Conservation (phyloP, 306 rosid genomes). For the Sesbania bispinosa region DNA sequence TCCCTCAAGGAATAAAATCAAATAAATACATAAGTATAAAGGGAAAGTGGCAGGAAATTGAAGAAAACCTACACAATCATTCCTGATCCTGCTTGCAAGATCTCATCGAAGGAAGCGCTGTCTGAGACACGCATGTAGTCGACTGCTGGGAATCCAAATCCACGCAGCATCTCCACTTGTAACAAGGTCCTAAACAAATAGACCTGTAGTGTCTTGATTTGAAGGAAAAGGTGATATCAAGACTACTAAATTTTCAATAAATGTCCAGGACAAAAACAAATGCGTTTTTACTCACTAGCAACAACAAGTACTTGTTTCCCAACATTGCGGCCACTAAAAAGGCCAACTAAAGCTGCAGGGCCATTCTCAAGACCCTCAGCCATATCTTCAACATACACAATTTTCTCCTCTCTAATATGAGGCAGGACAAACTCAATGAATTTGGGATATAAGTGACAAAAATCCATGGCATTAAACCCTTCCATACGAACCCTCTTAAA, state of each 20-base stretch:
- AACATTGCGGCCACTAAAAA: constrained; percentile 29
- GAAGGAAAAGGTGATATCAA: background rate
- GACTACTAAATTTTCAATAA: background rate
- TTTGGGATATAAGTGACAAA: constrained; percentile 27
- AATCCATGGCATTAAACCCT: constrained; percentile 19
- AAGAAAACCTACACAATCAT: too few species aligned
- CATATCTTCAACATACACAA: constrained; percentile 35
- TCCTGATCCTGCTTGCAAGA: too few species aligned
- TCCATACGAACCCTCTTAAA: constrained; percentile 26
- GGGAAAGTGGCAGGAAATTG: too few species aligned
- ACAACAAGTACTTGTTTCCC: constrained; percentile 37
- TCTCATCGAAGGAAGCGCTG: too few species aligned
- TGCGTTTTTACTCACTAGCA: constrained; percentile 21
- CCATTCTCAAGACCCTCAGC: constrained; percentile 40
- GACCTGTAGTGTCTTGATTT: too few species aligned
- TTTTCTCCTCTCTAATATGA: constrained; percentile 28
- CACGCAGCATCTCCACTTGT: too few species aligned
- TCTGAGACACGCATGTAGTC: too few species aligned
- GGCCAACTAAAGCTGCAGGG: constrained; percentile 35
- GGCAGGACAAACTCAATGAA: constrained; percentile 38
- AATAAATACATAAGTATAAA: too few species aligned
- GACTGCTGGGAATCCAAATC: too few species aligned
- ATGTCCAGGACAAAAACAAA: background rate
- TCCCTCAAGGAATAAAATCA: too few species aligned
- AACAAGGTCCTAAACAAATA: too few species aligned